Evolutionary conservation across 129 eudicot genomes (phyloP), one percentile per base, ranked within the genome.

Genomic region (Flaveria robusta): DNA sequence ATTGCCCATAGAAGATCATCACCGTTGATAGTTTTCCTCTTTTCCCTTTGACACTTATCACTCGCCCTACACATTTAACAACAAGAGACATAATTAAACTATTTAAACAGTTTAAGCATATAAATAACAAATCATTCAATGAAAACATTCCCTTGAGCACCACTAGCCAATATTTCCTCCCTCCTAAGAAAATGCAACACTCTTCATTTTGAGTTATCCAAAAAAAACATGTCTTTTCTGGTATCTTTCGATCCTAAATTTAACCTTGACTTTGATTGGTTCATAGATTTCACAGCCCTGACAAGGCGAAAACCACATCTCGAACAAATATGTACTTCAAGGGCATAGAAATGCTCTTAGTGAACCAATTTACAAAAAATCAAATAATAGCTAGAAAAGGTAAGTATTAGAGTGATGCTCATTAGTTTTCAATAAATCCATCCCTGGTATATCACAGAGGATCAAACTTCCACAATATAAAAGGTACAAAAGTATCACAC

Each of bases 1-100:
- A 91, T 89, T 46, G 97, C 92, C 96, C 97, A 91, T 20, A 91
- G 72, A 80, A 91, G 83, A 85, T 91, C 97, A 80, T 91, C 97
- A 69, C 97, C 97, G 52, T 89, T 91, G 39, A 91, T 85, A 0
- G 97, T 91, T 89, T 91, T 91, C 81, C 97, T 87, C 80, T 91
- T 91, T 80, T 91, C 97, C 63, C 85, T 91, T 86, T 87, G 97
- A 75, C 97, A 91, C 85, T 91, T 91, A 64, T 91, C 97, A 37
- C 97, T 91, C 9, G 97, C 97, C 89, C 97, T 91, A 26, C 41
- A 80, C 41, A 55, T 74, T 69, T 74, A 85, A 74, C 73, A 65
- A 64, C 65, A 76, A 62, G n/a, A 51, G 5, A 72, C 50, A 46
- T 24, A 52, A 47, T 19, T 59, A 43, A 59, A 19, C 45, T 11